These are phyloP conservation scores for Komagataella ulmi DNA, from an alignment of 805 yeast genomes.

Conservation along the genomic window DNA sequence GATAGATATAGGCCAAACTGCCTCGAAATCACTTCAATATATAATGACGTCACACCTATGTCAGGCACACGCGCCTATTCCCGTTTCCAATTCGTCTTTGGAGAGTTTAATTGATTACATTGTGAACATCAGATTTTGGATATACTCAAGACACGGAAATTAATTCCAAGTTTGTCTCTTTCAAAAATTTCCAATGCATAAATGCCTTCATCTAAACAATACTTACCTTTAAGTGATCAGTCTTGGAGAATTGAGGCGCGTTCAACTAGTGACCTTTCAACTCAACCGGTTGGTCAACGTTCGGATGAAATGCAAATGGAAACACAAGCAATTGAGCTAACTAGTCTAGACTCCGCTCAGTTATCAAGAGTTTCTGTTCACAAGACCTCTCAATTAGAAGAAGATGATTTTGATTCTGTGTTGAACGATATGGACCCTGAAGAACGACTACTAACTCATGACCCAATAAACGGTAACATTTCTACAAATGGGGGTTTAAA, in stretches of 20 bases:
- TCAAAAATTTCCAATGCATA: background rate
- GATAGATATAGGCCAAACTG: background rate
- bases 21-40: background rate
- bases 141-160: background rate
- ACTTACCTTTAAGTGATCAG: background rate
- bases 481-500: constrained; percentile 5
- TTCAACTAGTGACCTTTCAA: background rate
- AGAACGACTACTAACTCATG: constrained; percentile 1
- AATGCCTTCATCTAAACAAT: background rate
- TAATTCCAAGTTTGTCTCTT: background rate
- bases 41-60: background rate
- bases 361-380: background rate
- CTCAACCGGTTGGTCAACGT: background rate
- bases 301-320: background rate
- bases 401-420: background rate
- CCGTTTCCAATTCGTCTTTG: background rate
- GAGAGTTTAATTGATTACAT: background rate
- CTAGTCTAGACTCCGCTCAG: background rate
- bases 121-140: background rate
- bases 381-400: background rate
- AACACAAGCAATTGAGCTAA: background rate
- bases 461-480: constrained; percentile 3
- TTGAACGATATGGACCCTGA: background rate
- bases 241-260: background rate
- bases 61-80: background rate